These are phyloP conservation scores for Tetracentron sinense DNA, from an alignment of 164 flowering plant genomes.

Conservation along the genomic window DNA sequence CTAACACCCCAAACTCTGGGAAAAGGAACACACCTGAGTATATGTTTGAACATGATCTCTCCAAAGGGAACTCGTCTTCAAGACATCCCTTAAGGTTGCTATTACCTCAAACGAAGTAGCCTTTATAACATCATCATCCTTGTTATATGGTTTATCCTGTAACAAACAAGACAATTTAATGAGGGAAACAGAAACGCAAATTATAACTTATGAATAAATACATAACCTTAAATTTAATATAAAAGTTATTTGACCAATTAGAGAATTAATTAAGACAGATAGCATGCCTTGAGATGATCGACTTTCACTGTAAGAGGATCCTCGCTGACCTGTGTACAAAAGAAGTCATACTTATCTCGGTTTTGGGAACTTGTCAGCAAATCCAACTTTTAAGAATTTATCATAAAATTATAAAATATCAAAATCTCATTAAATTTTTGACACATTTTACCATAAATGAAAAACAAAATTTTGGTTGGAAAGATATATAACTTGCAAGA, in stretches of 20 bases:
- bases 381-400: neutral
- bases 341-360: constrained; percentile 2
- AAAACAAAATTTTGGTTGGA: neutral
- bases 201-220: neutral
- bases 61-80: constrained; percentile 90
- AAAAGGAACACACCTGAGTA: constrained; percentile 50
- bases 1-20: neutral
- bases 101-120: constrained; percentile 97
- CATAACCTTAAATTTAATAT: neutral
- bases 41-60: constrained; percentile 94
- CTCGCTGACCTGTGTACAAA: constrained; percentile 66
- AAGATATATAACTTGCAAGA: neutral
- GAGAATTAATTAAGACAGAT: neutral
- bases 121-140: constrained; percentile 90
- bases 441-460: neutral
- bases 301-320: constrained; percentile 97
- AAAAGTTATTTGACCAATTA: neutral
- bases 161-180: constrained; percentile 14
- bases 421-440: neutral
- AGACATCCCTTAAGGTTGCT: constrained; percentile 82
- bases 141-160: constrained; percentile 82
- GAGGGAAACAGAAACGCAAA: neutral
- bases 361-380: neutral
- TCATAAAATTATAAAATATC: neutral
- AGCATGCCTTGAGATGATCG: constrained; percentile 87